These are phyloP conservation scores for Populus hybrid DNA, from an alignment of 441 rosid species.

Conservation along the genomic window DNA sequence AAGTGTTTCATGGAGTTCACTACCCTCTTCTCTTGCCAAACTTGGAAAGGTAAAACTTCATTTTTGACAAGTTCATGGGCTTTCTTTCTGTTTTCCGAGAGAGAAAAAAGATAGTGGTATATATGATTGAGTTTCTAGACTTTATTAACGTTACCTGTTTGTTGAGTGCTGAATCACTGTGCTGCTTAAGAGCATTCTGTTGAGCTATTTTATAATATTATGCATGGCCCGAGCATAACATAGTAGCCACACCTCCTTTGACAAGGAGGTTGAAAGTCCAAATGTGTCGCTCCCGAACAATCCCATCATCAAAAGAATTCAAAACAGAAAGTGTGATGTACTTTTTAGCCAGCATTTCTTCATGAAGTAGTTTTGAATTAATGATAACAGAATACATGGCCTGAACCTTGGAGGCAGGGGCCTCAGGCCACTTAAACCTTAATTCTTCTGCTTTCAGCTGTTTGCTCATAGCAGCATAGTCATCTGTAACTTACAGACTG, in stretches of 20 bases:
- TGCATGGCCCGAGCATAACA: neutral
- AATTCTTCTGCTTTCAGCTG: neutral
- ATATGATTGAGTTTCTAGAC: neutral
- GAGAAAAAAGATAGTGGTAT: neutral
- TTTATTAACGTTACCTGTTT: neutral
- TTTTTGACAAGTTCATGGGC: conserved; percentile 17
- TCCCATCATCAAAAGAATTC: too few species aligned
- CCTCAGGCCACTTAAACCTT: neutral
- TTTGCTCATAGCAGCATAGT: neutral
- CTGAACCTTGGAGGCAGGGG: neutral
- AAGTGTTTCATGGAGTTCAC: too few species aligned
- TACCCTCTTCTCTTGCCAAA: too few species aligned
- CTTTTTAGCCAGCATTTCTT: neutral
- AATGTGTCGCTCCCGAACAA: too few species aligned
- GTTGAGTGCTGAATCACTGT: neutral
- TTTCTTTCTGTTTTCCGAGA: neutral
- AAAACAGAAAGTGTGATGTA: neutral
- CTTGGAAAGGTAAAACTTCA: too few species aligned
- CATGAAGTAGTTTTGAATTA: neutral
- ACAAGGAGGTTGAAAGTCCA: too few species aligned
- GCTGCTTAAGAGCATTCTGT: neutral
- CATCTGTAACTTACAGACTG: neutral
- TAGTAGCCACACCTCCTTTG: too few species aligned
- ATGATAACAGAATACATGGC: neutral
- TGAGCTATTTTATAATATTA: neutral